These are phyloP conservation scores for Zalaria obscura DNA, from an alignment of 2,329 filamentous ascomycete species.

Conservation along the genomic window DNA sequence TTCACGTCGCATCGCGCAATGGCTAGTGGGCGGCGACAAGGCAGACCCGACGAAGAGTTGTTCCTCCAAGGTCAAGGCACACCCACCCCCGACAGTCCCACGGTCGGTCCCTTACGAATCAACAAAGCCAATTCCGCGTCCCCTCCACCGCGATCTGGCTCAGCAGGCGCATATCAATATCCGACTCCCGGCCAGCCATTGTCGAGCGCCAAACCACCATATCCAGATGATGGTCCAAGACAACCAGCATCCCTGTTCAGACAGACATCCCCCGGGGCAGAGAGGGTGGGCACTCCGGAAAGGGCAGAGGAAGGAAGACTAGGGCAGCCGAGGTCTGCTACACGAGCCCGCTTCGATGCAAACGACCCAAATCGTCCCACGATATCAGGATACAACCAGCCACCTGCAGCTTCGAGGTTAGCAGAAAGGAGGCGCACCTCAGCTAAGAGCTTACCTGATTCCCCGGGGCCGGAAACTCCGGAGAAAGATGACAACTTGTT, in stretches of 20 bases:
- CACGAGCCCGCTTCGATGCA: constrained; percentile 29
- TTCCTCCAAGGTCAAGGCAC: constrained; percentile 42
- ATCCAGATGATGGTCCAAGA: constrained; percentile 26
- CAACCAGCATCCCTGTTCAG: constrained; percentile 11
- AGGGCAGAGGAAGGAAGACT: constrained; percentile 14
- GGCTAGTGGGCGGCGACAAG: constrained; percentile 26
- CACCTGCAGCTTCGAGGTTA: constrained; percentile 37
- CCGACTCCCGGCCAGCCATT: constrained; percentile 38
- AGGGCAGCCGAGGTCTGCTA: constrained; percentile 8
- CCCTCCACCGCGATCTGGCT: constrained; percentile 33
- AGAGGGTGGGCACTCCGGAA: constrained; percentile 19
- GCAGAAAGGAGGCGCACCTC: constrained; percentile 72
- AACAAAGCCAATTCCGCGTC: constrained; percentile 53
- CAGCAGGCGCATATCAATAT: constrained; percentile 55
- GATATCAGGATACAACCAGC: constrained; percentile 27
- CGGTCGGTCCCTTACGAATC: constrained; percentile 64
- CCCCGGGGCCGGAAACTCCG: constrained; percentile 59
- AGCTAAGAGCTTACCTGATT: constrained; percentile 71
- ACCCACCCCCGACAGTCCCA: constrained; percentile 48
- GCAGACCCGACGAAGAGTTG: constrained; percentile 69
- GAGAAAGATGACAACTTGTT: constrained; percentile 70
- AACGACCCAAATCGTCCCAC: constrained; percentile 35
- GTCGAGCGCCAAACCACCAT: constrained; percentile 23
- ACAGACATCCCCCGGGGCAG: constrained; percentile 21
- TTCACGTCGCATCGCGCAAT: background rate